phyloP scores from a whole-genome alignment of 805 yeast genomes.

The Starmerella sp. region DNA sequence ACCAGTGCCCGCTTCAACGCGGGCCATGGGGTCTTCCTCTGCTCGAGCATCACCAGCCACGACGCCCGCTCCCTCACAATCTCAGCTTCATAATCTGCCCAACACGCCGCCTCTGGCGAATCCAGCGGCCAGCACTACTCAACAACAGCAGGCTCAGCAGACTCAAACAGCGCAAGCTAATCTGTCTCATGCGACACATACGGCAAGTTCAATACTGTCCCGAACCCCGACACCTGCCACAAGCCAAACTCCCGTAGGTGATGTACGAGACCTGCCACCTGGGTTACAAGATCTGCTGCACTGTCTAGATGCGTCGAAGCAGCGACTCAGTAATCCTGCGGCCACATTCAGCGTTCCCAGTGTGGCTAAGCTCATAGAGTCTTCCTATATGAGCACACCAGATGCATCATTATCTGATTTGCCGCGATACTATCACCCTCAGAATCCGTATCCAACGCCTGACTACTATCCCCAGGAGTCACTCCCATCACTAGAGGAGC shows the following conservation, averaged over 20 bases:
- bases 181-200: neutral
- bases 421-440: conserved; percentile 67
- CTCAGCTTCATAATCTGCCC: neutral
- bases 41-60: conserved; percentile 1
- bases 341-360: conserved; percentile 30
- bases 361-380: conserved; percentile 52
- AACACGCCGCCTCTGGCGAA: neutral
- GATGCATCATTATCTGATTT: conserved; percentile 84
- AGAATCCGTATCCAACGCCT: conserved; percentile 79
- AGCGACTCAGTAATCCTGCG: conserved; percentile 38
- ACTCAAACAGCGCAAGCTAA: neutral
- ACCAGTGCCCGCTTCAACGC: conserved; percentile 2
- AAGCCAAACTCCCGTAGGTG: neutral
- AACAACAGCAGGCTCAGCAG: conserved; percentile 3
- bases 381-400: conserved; percentile 78
- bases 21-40: neutral
- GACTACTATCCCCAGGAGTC: conserved; percentile 84
- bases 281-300: conserved; percentile 33
- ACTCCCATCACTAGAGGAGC: conserved; percentile 39
- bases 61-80: neutral
- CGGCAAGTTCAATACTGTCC: neutral
- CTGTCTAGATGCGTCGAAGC: conserved; percentile 33
- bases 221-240: neutral
- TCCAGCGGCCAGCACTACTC: neutral
- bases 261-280: conserved; percentile 28